Evolutionary conservation across 1,284 basidiomycete genomes (phyloP), one percentile per base, ranked within the genome.

Genomic region (Pseudozyma thailandica): DNA sequence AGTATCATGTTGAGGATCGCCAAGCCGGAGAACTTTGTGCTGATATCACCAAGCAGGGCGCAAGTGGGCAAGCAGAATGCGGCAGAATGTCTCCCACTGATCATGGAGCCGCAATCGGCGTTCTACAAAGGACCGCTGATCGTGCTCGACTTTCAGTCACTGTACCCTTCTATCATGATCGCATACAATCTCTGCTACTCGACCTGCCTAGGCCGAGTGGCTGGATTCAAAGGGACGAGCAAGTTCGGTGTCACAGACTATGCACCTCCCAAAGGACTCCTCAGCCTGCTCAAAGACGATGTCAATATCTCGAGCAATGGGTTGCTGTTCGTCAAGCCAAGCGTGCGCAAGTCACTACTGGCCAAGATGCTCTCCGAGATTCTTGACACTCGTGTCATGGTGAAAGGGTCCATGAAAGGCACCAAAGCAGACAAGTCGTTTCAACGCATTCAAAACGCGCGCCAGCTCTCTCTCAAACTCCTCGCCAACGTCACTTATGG

Each of bases 81-180:
- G 2, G 93, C 94, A 1, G 95, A 98, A 84, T 92, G 91, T 27
- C 90, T 93, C 84, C 94, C 94, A 6, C 86, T 98, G 21, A 91
- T 98, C 54, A 92, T 95, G 88, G 95, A 98, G 82, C 95, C 95
- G 0, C 86, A 90, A 45, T 94, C 92, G 0, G 92, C 91, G 4
- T 95, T 94, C 80, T 98, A 97, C 84, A 91, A 89, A 45, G 92
- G 92, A 72, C 95, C 96, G 2, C 86, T 97, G 31, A 85, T 95
- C 21, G 93, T 95, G 7, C 87, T 98, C 51, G 96, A 98, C 83
- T 98, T 98, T 81, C 93, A 97, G 81, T 93, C 91, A 2, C 87
- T 98, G 27, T 98, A 98, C 81, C 95, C 96, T 0, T 94, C 92
- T 0, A 87, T 98, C 75, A 98, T 98, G 94, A 96, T 98, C 74